phyloP scores from a whole-genome alignment of 352 stramenopile species.

The Globisporangium cylindrosporum region DNA sequence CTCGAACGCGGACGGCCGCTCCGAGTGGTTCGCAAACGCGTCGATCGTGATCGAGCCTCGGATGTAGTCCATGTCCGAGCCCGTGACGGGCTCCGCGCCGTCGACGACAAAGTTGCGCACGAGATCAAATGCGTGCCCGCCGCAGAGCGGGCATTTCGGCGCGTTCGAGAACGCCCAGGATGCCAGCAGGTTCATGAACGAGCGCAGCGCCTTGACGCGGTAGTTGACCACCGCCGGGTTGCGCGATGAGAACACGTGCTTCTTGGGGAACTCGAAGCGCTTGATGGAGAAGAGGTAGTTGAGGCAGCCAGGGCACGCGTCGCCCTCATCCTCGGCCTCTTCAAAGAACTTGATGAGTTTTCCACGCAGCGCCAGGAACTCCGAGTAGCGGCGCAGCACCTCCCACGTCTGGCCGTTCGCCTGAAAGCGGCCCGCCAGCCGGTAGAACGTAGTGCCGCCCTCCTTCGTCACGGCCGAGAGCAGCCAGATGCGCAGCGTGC shows the following conservation, averaged over 20 bases:
- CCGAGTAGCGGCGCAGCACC: conserved; percentile 81
- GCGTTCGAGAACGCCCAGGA: conserved; percentile 81
- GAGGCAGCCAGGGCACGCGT: conserved; percentile 75
- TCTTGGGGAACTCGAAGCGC: conserved; percentile 84
- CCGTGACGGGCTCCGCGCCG: conserved; percentile 40
- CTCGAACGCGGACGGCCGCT: conserved; percentile 23
- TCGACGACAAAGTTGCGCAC: conserved; percentile 81
- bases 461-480: conserved; percentile 45
- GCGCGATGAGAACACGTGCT: conserved; percentile 79
- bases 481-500: conserved; percentile 66
- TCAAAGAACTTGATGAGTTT: conserved; percentile 81
- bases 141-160: conserved; percentile 83
- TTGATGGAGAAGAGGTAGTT: conserved; percentile 80
- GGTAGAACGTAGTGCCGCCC: conserved; percentile 64
- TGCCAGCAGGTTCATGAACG: conserved; percentile 80
- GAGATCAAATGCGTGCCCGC: conserved; percentile 75
- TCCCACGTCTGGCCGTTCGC: conserved; percentile 72
- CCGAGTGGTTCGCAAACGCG: conserved; percentile 40
- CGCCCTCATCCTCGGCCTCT: conserved; percentile 50
- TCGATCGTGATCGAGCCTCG: conserved; percentile 58
- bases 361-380: conserved; percentile 75
- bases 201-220: conserved; percentile 74
- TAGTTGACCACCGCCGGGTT: conserved; percentile 83
- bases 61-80: conserved; percentile 68
- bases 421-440: conserved; percentile 63